phyloP scores from a whole-genome alignment of 192 early-diverging fungal species.

The Umbelopsis sp. region DNA sequence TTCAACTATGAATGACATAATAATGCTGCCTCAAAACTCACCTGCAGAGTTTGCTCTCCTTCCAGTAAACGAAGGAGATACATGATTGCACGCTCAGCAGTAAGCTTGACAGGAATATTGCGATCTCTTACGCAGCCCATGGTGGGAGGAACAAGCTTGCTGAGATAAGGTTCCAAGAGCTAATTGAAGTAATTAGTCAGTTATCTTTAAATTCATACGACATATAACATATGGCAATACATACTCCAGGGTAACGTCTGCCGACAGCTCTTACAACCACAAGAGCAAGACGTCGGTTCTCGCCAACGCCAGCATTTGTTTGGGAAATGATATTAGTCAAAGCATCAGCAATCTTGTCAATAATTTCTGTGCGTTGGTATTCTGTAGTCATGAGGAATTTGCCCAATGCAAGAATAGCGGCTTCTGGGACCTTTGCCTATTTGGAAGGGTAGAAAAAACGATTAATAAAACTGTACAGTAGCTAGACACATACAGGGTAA shows the following conservation, averaged over 20 bases:
- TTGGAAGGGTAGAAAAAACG: background rate
- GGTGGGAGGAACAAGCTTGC: slow-evolving; percentile 58
- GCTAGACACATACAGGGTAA: background rate
- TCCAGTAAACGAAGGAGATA: slow-evolving; percentile 68
- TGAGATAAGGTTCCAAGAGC: slow-evolving; percentile 53
- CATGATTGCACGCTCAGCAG: slow-evolving; percentile 80
- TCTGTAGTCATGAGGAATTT: slow-evolving; percentile 53
- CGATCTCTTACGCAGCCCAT: slow-evolving; percentile 80
- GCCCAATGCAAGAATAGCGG: slow-evolving; percentile 53
- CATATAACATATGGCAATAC: background rate
- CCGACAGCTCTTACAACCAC: slow-evolving; percentile 38
- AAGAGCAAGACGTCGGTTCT: slow-evolving; percentile 45
- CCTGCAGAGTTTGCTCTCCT: slow-evolving; percentile 44
- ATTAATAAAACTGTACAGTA: background rate
- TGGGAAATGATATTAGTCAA: slow-evolving; percentile 33
- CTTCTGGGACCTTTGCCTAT: slow-evolving; percentile 48
- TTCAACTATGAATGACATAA: too few species aligned
- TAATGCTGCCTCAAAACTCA: background rate
- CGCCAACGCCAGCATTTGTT: slow-evolving; percentile 22
- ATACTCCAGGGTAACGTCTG: slow-evolving; percentile 38
- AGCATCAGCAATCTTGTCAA: slow-evolving; percentile 29
- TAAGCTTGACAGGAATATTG: slow-evolving; percentile 81
- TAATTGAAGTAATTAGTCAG: background rate
- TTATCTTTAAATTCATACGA: background rate
- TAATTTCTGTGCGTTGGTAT: slow-evolving; percentile 45